Base-by-base conservation (phyloP, 2,329 filamentous ascomycete genomes). In the Aciculosporium take region DNA sequence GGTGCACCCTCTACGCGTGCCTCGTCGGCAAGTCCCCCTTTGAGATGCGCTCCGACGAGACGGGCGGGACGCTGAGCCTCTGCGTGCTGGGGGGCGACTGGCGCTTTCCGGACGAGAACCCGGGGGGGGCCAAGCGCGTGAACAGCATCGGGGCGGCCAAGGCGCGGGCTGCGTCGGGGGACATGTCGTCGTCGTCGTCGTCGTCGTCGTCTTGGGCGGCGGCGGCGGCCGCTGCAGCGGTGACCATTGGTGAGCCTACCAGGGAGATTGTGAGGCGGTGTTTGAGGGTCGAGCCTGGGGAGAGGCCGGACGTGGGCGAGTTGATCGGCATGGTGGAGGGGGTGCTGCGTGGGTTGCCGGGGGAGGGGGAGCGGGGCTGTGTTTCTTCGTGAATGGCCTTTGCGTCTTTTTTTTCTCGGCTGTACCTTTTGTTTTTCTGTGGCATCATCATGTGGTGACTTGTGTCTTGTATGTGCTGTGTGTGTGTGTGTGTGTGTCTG, bases 1-100 rank as follows among this genome's bases (percentile, higher is more conserved):
- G 91, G 39, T 96, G 91, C 68, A 96, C 91, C n/a, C 70, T 98
- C 34, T 98, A 94, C 63, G 91, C 91, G 29, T 96, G 91, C 56
- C 72, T 98, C 8, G 86, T 96, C 23, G 91, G 91, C 49, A 96
- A 98, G 63, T 93, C 84, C 12, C 91, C 91, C 2, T 98, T 98
- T 54, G 91, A 98, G 67, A 84, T 88, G 58, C 81, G 91, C 46
- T 89, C 81, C 49, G 91, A 98, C 60, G 89, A 98, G 67, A 96
- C 91, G 0, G 91, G 91, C 49, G 91, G 91, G 34, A 91, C 83
- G 49, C 66, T 98, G 48, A 93, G 84, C 51, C 83, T 96, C 51
- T 96, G 89, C 58, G 84, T 96, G 15, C 67, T 94, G 13, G 84
- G 87, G 45, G 91, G 89, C 30, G 89, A 96, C 63, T 98, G 91